Percentiles rank a stretch among this genome's conserved stretches.
Conservation (phyloP, 2,329 filamentous ascomycete species). For the Trichoderma koningiopsis region DNA sequence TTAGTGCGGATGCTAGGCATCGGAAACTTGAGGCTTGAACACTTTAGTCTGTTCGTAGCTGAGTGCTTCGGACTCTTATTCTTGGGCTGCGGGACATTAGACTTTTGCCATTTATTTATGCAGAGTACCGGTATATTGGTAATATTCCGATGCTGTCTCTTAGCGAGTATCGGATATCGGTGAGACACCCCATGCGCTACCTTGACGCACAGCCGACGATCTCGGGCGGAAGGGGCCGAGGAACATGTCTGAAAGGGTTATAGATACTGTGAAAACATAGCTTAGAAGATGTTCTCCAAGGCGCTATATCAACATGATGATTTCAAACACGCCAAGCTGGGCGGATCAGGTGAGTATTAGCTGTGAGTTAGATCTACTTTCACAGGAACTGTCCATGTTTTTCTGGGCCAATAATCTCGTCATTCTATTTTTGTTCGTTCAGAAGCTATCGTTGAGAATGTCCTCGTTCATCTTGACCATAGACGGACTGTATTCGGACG, state of each 20-base stretch:
- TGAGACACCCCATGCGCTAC: background rate
- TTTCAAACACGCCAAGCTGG: background rate
- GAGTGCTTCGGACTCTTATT: background rate
- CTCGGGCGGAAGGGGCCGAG: background rate
- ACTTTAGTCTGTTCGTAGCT: background rate
- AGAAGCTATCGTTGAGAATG: constrained; percentile 65
- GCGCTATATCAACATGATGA: background rate
- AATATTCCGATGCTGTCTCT: background rate
- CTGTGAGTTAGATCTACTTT: background rate
- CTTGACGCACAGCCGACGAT: background rate
- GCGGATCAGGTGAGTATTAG: background rate
- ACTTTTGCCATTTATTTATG: background rate
- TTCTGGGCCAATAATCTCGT: background rate
- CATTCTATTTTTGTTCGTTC: constrained; percentile 19
- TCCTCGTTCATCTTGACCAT: constrained; percentile 67
- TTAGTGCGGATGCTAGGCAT: constrained; percentile 1
- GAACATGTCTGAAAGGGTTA: background rate
- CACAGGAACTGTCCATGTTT: background rate
- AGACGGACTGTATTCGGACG: constrained; percentile 63
- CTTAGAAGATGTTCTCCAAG: too few relatives aligned
- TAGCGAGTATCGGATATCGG: background rate
- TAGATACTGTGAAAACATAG: background rate
- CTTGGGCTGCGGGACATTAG: background rate
- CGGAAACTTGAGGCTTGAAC: background rate
- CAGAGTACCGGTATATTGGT: background rate